Conservation (phyloP, 306 rosid species). For the Malus orientalis region DNA sequence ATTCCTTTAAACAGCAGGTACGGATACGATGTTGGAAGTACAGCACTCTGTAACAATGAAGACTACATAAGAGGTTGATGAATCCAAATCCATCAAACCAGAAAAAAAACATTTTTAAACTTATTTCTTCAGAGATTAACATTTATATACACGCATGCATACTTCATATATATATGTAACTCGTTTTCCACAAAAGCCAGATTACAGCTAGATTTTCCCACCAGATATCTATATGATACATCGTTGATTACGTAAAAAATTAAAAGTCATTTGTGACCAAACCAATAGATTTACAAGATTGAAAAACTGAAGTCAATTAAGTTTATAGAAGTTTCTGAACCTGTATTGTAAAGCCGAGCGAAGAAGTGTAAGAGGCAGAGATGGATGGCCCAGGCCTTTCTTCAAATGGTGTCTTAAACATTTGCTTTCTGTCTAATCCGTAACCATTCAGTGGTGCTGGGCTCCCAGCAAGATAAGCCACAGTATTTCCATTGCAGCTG, state of each 20-base stretch:
- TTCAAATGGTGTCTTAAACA: constrained; percentile 18
- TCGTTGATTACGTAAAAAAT: not conserved
- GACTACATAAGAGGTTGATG: not conserved
- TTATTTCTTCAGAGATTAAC: not conserved
- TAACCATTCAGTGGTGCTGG: constrained; percentile 17
- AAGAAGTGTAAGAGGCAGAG: constrained; percentile 28
- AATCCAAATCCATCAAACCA: not conserved
- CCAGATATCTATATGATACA: not conserved
- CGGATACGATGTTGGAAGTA: constrained; percentile 31
- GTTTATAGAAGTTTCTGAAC: constrained; percentile 1
- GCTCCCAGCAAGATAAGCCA: constrained; percentile 33
- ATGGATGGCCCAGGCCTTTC: constrained; percentile 36
- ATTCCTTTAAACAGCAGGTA: constrained; percentile 29
- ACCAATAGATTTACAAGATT: not conserved
- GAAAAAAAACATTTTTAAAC: not conserved
- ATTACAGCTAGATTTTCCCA: not conserved
- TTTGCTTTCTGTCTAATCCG: constrained; percentile 21
- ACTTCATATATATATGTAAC: not conserved
- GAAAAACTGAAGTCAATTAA: not conserved
- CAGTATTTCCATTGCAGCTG: constrained; percentile 34
- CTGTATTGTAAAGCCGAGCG: constrained; percentile 30
- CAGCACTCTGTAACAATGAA: constrained; percentile 26
- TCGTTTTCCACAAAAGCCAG: not conserved
- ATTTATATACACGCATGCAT: not conserved
- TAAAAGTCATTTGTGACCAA: not conserved